phyloP scores from a whole-genome alignment of 2,329 filamentous ascomycete species.

The Clonostachys rosea region DNA sequence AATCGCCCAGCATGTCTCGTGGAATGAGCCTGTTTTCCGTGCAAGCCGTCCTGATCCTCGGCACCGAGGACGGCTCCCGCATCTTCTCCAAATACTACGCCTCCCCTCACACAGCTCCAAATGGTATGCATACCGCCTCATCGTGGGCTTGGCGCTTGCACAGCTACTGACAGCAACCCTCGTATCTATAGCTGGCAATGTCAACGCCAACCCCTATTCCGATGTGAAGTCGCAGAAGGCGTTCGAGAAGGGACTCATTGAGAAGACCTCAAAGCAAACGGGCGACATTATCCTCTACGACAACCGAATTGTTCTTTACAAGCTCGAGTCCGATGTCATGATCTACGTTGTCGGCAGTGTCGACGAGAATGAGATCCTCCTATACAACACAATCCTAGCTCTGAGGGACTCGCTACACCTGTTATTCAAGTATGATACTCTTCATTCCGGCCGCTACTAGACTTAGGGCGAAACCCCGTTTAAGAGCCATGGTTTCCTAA shows the following conservation, averaged over 20 bases:
- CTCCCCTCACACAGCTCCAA: slow-evolving; percentile 47
- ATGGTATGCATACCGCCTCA: slow-evolving; percentile 17
- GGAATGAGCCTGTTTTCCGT: slow-evolving; percentile 73
- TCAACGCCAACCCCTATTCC: slow-evolving; percentile 71
- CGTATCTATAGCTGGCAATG: slow-evolving; percentile 32
- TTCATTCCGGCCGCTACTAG: background rate
- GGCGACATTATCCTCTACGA: slow-evolving; percentile 97
- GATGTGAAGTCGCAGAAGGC: slow-evolving; percentile 90
- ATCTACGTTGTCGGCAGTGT: slow-evolving; percentile 85
- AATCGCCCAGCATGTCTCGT: slow-evolving; percentile 54
- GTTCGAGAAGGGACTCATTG: slow-evolving; percentile 92
- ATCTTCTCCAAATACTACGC: slow-evolving; percentile 93
- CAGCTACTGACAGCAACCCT: background rate
- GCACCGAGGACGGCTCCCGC: slow-evolving; percentile 82
- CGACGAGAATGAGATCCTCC: slow-evolving; percentile 94
- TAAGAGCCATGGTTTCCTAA: slow-evolving; percentile 1
- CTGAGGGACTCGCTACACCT: slow-evolving; percentile 86
- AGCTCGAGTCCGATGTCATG: slow-evolving; percentile 97
- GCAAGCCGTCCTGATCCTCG: slow-evolving; percentile 74
- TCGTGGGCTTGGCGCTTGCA: no score
- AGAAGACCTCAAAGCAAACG: slow-evolving; percentile 94
- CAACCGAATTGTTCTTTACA: slow-evolving; percentile 94
- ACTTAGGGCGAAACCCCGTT: background rate
- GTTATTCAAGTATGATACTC: slow-evolving; percentile 69
- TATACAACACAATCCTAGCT: slow-evolving; percentile 93